These are phyloP conservation scores for Cystobasidium ongulense DNA, from an alignment of 768 basidiomycete genomes.

Conservation along the genomic window DNA sequence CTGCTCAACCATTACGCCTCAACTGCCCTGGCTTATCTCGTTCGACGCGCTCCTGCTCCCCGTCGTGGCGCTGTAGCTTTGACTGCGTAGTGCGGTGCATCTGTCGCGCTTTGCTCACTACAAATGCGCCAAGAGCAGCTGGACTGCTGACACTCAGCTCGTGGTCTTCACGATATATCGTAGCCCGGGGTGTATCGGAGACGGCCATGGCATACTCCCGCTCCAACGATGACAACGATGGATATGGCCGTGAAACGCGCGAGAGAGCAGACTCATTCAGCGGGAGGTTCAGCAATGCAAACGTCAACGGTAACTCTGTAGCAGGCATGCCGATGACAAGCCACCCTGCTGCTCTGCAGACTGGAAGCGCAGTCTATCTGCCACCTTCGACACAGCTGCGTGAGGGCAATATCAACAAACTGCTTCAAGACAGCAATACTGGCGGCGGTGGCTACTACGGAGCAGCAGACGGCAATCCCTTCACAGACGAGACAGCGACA, in stretches of 20 bases:
- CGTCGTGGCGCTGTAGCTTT: not conserved
- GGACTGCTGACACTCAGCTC: not conserved
- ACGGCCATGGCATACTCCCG: no score
- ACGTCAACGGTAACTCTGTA: no score
- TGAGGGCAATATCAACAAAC: not conserved
- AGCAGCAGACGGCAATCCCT: not conserved
- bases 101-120: no score
- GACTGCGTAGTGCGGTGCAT: not conserved
- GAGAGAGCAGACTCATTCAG: not conserved
- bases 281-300: not conserved
- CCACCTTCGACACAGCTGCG: not conserved
- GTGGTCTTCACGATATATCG: not conserved
- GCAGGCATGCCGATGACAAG: not conserved
- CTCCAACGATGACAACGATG: not conserved
- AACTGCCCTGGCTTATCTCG: no score
- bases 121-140: not conserved
- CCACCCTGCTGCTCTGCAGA: conserved; percentile 7
- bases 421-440: not conserved
- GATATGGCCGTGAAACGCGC: not conserved
- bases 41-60: no score
- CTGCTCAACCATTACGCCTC: no score
- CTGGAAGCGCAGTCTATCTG: not conserved
- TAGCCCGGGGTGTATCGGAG: no score
- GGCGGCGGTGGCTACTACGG: not conserved
- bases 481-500: not conserved